A percentile compares a stretch with the other conserved stretches of the same genome.
These are phyloP conservation scores for Hyaloscypha bicolor DNA, from an alignment of 495 filamentous ascomycete genomes.

Conservation along the genomic window DNA sequence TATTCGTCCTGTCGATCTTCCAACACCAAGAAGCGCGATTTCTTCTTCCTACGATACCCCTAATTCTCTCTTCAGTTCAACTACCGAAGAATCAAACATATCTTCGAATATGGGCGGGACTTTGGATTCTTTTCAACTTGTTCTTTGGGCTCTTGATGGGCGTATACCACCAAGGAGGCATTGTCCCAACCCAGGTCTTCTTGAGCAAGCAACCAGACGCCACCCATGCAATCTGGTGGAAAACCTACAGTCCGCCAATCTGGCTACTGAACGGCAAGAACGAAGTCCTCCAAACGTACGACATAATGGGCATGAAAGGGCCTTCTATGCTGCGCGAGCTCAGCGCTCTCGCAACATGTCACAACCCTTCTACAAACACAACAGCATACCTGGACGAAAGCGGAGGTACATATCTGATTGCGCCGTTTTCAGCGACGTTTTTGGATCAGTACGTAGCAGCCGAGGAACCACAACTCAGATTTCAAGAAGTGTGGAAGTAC, in stretches of 20 bases:
- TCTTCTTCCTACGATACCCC: conserved; percentile 81
- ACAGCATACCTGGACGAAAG: conserved; percentile 50
- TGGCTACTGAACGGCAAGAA: conserved; percentile 86
- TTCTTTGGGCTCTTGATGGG: conserved; percentile 83
- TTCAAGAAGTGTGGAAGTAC: conserved; percentile 72
- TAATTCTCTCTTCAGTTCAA: conserved; percentile 82
- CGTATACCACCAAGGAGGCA: conserved; percentile 89
- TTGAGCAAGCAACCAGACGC: conserved; percentile 59
- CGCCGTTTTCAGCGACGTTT: conserved; percentile 71
- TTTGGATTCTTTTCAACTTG: conserved; percentile 86
- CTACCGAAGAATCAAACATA: conserved; percentile 59
- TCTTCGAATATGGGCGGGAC: conserved; percentile 57
- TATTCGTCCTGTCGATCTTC: conserved; percentile 77
- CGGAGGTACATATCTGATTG: conserved; percentile 64
- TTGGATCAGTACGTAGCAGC: conserved; percentile 63
- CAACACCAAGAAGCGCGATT: conserved; percentile 96
- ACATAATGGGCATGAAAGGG: conserved; percentile 81
- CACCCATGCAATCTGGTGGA: conserved; percentile 91
- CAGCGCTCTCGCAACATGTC: conserved; percentile 58
- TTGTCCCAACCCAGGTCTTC: conserved; percentile 78
- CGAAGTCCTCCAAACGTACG: conserved; percentile 65
- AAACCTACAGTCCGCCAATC: conserved; percentile 90
- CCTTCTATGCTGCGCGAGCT: conserved; percentile 62
- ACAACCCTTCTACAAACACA: conserved; percentile 33
- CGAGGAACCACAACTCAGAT: conserved; percentile 47